Evolutionary conservation across 371 early-diverging fungal genomes (phyloP).

Genomic region (Chytridiales sp.): DNA sequence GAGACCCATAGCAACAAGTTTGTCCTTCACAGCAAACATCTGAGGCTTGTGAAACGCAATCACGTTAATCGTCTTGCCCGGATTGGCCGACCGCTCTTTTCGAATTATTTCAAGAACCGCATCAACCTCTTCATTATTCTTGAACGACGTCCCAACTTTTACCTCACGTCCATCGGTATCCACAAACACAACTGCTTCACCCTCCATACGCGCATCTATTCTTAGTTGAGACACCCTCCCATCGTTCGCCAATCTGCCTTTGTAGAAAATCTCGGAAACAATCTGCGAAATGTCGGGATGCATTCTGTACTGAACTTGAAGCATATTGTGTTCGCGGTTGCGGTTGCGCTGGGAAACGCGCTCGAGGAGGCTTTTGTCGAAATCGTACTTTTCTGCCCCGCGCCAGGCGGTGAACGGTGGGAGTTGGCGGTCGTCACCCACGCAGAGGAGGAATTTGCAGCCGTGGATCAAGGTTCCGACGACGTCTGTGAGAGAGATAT

Average conservation of each 20-base stretch:
- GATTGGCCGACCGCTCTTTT: neutral
- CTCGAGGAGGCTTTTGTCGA: neutral
- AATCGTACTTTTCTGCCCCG: neutral
- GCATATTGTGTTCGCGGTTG: neutral
- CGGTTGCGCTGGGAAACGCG: neutral
- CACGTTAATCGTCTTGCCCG: neutral
- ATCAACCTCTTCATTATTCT: neutral
- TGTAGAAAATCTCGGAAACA: neutral
- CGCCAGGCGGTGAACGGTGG: neutral
- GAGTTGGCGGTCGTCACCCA: neutral
- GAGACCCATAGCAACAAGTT: no score
- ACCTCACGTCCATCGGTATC: neutral
- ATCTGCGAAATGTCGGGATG: neutral
- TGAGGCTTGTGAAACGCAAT: neutral
- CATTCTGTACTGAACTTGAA: neutral
- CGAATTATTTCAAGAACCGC: no score
- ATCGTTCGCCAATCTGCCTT: neutral
- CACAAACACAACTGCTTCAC: neutral
- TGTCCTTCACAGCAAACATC: no score
- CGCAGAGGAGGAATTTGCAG: slow-evolving; percentile 3
- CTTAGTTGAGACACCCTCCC: neutral
- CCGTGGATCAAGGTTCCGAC: slow-evolving; percentile 1
- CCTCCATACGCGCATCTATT: no score
- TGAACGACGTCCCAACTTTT: neutral
- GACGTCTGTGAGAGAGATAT: no score